A percentile compares a stretch with the other conserved stretches of the same genome.
These are phyloP conservation scores for Plantago elongata DNA, from an alignment of 257 asterid species.

Conservation along the genomic window DNA sequence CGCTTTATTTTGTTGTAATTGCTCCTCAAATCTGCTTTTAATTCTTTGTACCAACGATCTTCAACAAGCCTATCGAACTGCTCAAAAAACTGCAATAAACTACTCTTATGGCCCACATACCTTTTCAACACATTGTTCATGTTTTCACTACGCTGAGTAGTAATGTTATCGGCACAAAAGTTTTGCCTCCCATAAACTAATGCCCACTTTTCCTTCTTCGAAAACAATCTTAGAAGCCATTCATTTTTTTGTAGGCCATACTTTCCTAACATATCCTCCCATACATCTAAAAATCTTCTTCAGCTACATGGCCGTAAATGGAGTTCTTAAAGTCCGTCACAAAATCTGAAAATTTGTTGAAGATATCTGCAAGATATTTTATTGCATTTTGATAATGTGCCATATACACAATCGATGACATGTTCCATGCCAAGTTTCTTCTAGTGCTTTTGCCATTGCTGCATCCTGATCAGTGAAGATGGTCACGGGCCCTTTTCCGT, in stretches of 20 bases:
- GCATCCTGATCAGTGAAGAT: background rate
- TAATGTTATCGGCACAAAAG: background rate
- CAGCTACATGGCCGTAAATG: background rate
- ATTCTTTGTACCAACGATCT: background rate
- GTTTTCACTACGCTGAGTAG: slow-evolving; percentile 4
- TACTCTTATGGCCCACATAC: background rate
- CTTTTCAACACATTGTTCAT: background rate
- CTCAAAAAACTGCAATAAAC: background rate
- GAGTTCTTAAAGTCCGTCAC: background rate
- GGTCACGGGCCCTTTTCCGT: background rate
- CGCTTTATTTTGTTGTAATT: background rate
- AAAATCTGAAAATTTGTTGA: background rate
- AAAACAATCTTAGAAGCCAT: background rate
- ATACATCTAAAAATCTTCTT: background rate
- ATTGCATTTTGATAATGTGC: background rate
- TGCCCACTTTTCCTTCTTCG: background rate
- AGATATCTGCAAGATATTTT: background rate
- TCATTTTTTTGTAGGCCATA: background rate
- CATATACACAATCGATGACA: background rate
- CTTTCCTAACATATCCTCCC: slow-evolving; percentile 1
- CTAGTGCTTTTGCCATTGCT: background rate
- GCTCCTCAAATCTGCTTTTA: background rate
- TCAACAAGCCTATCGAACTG: background rate
- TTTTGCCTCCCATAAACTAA: background rate
- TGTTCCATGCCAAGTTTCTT: background rate